Evolutionary conservation across 176 grass and related monocot genomes (phyloP).

Genomic region (Carex littledalei): DNA sequence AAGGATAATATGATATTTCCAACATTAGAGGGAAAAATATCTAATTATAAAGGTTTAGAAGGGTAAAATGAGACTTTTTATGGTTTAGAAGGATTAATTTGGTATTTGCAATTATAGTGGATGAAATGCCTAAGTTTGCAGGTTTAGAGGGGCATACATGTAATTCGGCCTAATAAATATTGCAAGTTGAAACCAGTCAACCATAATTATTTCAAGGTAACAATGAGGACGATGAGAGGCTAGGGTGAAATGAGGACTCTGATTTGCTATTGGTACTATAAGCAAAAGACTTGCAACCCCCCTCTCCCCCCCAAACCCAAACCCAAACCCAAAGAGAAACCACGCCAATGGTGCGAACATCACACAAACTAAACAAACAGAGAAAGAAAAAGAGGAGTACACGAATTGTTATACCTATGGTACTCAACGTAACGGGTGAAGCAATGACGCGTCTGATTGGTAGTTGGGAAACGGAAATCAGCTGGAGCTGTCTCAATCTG

Average conservation of each 20-base stretch:
- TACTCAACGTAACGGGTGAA: conserved; percentile 91
- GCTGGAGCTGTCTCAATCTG: conserved; percentile 84
- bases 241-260: background rate
- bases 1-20: background rate
- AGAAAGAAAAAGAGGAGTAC: background rate
- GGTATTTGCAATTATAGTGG: background rate
- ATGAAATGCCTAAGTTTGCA: background rate
- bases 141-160: background rate
- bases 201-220: background rate
- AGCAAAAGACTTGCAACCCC: background rate
- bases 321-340: background rate
- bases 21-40: background rate
- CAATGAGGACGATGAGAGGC: background rate
- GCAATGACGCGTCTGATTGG: conserved; percentile 86
- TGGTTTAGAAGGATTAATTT: background rate
- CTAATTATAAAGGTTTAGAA: background rate
- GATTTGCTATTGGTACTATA: background rate
- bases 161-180: background rate
- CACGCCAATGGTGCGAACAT: background rate
- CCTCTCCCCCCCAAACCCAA: too few relatives aligned
- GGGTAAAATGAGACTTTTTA: background rate
- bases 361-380: background rate
- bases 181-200: background rate
- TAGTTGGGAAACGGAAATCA: conserved; percentile 86
- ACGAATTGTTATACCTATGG: conserved; percentile 45